A percentile compares a stretch with the other conserved stretches of the same genome.
These are phyloP conservation scores for Acanthamoeba polyphaga DNA, from an alignment of 208 protist genomes.

Conservation along the genomic window DNA sequence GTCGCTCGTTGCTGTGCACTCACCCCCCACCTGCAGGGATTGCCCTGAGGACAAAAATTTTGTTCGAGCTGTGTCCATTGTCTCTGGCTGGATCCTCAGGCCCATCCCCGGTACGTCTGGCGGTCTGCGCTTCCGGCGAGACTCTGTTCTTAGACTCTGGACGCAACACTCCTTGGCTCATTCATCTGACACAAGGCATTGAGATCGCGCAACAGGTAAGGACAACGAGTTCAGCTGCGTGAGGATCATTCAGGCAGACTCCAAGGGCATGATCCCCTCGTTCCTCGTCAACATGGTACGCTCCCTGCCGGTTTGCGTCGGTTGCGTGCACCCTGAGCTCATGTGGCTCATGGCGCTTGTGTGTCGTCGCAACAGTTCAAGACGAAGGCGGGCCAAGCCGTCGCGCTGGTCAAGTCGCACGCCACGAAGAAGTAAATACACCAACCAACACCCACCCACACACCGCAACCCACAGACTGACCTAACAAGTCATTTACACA, in stretches of 20 bases:
- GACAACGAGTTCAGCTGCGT: slow-evolving; percentile 2
- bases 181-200: too few relatives aligned
- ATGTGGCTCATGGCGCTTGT: background rate
- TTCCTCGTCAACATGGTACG: slow-evolving; percentile 47
- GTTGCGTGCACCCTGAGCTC: background rate
- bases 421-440: slow-evolving; percentile 28
- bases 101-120: slow-evolving; percentile 14
- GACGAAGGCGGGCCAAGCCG: slow-evolving; percentile 12
- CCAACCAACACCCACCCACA: background rate
- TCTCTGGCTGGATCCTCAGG: slow-evolving; percentile 11
- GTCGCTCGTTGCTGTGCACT: background rate
- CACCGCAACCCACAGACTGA: background rate
- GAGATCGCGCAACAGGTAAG: background rate
- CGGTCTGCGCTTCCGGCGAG: too few relatives aligned
- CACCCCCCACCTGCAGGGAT: background rate
- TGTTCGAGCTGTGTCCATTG: slow-evolving; percentile 25
- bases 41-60: slow-evolving; percentile 37
- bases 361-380: background rate
- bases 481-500: too few relatives aligned
- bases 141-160: too few relatives aligned
- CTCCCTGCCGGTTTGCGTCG: background rate
- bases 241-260: slow-evolving; percentile 46
- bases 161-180: too few relatives aligned
- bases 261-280: slow-evolving; percentile 25
- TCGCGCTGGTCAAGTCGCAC: slow-evolving; percentile 15